Base-by-base conservation (phyloP, 768 basidiomycete genomes). In the Saitozyma sp. region DNA sequence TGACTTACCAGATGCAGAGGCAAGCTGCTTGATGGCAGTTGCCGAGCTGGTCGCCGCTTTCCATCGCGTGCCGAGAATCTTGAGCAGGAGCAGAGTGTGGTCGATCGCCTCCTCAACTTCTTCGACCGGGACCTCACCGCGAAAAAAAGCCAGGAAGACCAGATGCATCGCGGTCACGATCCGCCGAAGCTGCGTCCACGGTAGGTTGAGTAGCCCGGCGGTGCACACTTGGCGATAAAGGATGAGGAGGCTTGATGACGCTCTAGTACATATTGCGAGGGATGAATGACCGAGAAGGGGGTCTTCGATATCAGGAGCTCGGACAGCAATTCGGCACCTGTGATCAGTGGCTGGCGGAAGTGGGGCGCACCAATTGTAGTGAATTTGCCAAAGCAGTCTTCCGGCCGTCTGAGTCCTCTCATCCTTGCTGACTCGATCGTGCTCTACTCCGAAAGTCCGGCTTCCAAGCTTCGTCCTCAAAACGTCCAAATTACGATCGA, bases 141-240 rank as follows among this genome's bases (percentile, higher is more conserved):
- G 40, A 57, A 55, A 59, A 16, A 57, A 43, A 7, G 61, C 65
- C 53, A 66, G 56, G 41, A 66, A 63, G 38, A 66, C 58, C 16
- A 66, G 14, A 50, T 63, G 48, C 29, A 66, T 56, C 2, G 65
- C 58, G 11, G 54, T 66, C 17, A 58, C 57, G 8, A 66, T 50
- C 1, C 65, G 65, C 5, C 65, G 61, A 2, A 66, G 54, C 45
- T 66, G 65, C 65, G 63, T 66, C 65, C 65, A 66, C 2, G 65
- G 65, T 4, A 66, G 50, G 29, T 66, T 66, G 42, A 66, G 65
- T 9, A 66, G 41, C 17, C 58, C 65, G 14, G 65, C 61, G 41
- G 38, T 53, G n/a, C n/a, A n/a, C n/a, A n/a, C n/a, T n/a, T 63
- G 61, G 6, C 53, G 61, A 43, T 66, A 57, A 42, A 20, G 49